Conservation (phyloP, 2,329 filamentous ascomycete species). For the Plectosphaerella plurivora region DNA sequence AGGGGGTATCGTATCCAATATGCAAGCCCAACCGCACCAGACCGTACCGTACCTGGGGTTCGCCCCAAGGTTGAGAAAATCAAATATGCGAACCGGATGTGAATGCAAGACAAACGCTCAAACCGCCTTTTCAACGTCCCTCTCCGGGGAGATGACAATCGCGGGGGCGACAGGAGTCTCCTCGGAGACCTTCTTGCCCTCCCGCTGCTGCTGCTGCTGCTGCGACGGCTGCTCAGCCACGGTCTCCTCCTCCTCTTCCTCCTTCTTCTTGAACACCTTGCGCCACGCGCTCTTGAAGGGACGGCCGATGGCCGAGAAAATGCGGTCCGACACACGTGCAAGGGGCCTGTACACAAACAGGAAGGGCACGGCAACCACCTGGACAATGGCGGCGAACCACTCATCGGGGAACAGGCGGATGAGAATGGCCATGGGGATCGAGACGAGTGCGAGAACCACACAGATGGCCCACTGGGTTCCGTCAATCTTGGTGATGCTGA, state of each 20-base stretch:
- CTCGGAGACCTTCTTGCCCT: neutral
- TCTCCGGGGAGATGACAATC: conserved; percentile 2
- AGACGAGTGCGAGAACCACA: conserved; percentile 41
- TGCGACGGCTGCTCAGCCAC: neutral
- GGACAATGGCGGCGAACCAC: conserved; percentile 26
- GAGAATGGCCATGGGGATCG: conserved; percentile 43
- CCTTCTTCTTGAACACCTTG: conserved; percentile 3
- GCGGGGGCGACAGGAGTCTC: neutral
- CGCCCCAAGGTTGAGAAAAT: neutral
- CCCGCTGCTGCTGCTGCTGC: neutral
- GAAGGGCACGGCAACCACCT: conserved; percentile 12
- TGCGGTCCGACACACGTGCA: neutral
- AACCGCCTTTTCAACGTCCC: neutral
- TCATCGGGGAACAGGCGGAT: conserved; percentile 46
- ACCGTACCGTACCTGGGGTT: neutral
- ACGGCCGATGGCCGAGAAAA: conserved; percentile 4
- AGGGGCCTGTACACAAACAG: conserved; percentile 6
- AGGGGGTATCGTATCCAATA: neutral
- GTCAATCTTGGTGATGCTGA: conserved; percentile 41
- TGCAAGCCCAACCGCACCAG: too few species aligned
- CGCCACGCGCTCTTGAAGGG: conserved; percentile 4
- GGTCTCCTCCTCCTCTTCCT: neutral
- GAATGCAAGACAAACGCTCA: neutral
- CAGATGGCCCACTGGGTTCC: conserved; percentile 52
- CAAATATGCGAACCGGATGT: neutral